Percentiles rank a stretch among this genome's conserved stretches.
phyloP scores from a whole-genome alignment of 78 protist species.

The Cavenderia fasciculata region DNA sequence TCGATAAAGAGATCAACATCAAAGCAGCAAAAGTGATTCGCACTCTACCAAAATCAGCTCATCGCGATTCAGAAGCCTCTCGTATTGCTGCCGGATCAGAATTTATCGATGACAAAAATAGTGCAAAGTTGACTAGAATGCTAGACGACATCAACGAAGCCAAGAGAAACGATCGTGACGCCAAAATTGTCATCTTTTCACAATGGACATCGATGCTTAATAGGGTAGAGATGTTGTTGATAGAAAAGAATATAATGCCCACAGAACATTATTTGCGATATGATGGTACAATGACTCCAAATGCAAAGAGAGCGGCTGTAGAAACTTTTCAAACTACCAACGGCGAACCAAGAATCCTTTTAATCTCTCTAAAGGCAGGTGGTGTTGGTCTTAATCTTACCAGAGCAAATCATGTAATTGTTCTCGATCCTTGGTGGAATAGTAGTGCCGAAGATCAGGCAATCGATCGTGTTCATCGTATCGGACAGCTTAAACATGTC shows the following conservation, averaged over 20 bases:
- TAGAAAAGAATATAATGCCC: background rate
- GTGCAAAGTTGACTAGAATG: too few species aligned
- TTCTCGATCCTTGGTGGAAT: constrained; percentile 78
- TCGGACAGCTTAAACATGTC: constrained; percentile 84
- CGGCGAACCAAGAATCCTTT: constrained; percentile 14
- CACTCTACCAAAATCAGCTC: too few species aligned
- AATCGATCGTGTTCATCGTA: constrained; percentile 80
- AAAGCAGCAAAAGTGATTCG: too few species aligned
- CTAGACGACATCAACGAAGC: too few species aligned
- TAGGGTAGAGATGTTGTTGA: background rate
- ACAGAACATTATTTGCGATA: constrained; percentile 12
- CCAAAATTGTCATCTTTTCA: constrained; percentile 69
- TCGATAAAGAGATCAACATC: too few species aligned
- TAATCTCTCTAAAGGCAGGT: constrained; percentile 70
- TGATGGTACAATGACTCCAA: constrained; percentile 76
- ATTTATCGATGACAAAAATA: too few species aligned
- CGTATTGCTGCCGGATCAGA: too few species aligned
- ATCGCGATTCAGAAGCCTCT: too few species aligned
- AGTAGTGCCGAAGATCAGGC: constrained; percentile 67
- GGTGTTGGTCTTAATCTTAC: constrained; percentile 93
- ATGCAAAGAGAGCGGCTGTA: constrained; percentile 25
- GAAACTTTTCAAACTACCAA: constrained; percentile 13
- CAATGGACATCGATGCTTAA: constrained; percentile 86
- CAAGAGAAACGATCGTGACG: too few species aligned
- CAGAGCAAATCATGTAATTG: constrained; percentile 74